Evolutionary conservation across 2,329 filamentous ascomycete species (phyloP), one percentile per base, ranked within the genome.

Genomic region (Colletotrichum falcatum): DNA sequence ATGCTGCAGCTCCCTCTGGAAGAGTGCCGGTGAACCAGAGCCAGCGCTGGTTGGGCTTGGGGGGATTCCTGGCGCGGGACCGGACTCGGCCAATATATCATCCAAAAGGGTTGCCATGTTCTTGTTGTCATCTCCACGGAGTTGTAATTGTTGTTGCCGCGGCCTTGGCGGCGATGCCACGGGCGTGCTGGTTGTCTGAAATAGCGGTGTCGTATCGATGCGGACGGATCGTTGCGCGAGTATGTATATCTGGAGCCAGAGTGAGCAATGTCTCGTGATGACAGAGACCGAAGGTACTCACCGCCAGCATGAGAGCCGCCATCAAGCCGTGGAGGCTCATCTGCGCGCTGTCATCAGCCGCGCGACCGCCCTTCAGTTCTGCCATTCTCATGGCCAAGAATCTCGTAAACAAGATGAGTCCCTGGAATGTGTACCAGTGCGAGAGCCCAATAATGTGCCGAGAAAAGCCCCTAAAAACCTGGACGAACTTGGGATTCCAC

Each of bases 401-500:
- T 46, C 92, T 86, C 14, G 90, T 79, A 7, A 85, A 76, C 14
- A 93, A 76, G 28, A 90, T 84, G 39, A 91, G 77, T 1, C 85
- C 77, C 75, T 94, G 92, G 71, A 91, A 87, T 1, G 84, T 84
- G 76, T 93, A 93, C 85, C 92, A 92, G 61, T 88, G 85, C 4
- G 83, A 82, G 16, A 93, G 85, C 0, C 91, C 90, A 3, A 85
- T 77, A 39, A 93, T 83, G 66, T 88, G 89, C 72, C 82, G 85
- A 35, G 84, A 87, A 77, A 87, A 91, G 65, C 88, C 90, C n/a
- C 87, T 83, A 42, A 84, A 82, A 4, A 86, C 87, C 74, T 90
- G 84, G 42, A 88, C 85, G 73, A 92, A 88, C 69, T 86, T 87
- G 0, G 90, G 90, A 72, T 93, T 93, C 91, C 91, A 93, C 86